Base-by-base conservation (phyloP, 768 basidiomycete genomes). In the Mycena polygramma region DNA sequence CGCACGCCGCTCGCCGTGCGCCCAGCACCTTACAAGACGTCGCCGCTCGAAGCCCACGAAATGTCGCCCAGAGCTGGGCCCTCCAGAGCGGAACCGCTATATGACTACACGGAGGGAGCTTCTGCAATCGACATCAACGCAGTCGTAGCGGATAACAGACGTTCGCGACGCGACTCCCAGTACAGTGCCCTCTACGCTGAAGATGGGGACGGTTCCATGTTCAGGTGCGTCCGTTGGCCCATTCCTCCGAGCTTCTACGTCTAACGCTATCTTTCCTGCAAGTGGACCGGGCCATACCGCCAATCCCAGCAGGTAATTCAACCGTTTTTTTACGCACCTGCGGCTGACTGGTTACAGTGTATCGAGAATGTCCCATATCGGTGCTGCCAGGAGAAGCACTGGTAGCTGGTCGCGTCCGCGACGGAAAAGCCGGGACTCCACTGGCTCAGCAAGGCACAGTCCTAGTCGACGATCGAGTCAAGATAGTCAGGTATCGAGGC, bases 51-150 rank as follows among this genome's bases (percentile, higher is more conserved):
- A 46, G 37, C 45, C 37, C 81, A 81, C 68, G 84, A 86, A 73
- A 86, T 88, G 86, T 68, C 80, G 60, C 77, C 83, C 52, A 73
- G 83, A 43, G 79, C 81, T 64, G 79, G 81, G 68, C 76, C 84
- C 57, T 81, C 84, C 53, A 64, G 61, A 39, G 57, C 22, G 26
- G 69, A 66, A 30, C 52, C 73, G 22, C 60, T 39, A 6, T 75
- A 87, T 65, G 95, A 96, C 82, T 96, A 96, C 78, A 95, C 95
- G 1, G 95, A 96, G 74, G 94, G 94, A 48, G 95, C 95, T 41
- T 91, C 93, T 14, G 84, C 89, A 9, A 83, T 89, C 37, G 95
- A 95, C 69, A 94, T 97, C 52, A 80, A 88, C 67, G 79, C 84
- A 71, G 94, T 87, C 20, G 74, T 92, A n/a, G 81, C 81, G 43